Percentiles rank a stretch among this genome's conserved stretches.
These are phyloP conservation scores for Aureobasidium zeae DNA, from an alignment of 2,329 filamentous ascomycete genomes.

Conservation along the genomic window DNA sequence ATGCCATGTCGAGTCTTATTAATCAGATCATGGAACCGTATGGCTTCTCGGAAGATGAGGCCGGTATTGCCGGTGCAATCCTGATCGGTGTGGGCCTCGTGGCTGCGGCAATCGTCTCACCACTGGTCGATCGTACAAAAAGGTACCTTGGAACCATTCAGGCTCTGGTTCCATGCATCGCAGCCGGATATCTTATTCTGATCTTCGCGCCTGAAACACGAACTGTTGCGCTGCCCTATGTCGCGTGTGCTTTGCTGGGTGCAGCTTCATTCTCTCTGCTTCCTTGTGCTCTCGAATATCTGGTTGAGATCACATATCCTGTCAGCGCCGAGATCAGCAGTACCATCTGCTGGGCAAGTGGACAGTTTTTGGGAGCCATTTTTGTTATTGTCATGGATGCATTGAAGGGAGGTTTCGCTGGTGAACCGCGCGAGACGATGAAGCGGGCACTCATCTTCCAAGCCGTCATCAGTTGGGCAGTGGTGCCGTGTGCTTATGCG, in stretches of 20 bases:
- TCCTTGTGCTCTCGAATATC: conserved; percentile 75
- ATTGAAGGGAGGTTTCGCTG: conserved; percentile 43
- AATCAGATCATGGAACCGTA: conserved; percentile 87
- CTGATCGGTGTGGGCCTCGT: conserved; percentile 84
- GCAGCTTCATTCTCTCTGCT: conserved; percentile 71
- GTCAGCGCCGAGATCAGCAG: conserved; percentile 77
- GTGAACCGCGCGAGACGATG: conserved; percentile 51
- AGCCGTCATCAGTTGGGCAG: conserved; percentile 57
- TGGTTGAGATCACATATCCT: conserved; percentile 81
- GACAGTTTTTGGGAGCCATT: conserved; percentile 73
- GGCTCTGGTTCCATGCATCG: conserved; percentile 64
- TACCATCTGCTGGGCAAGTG: conserved; percentile 75
- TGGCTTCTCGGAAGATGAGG: conserved; percentile 70
- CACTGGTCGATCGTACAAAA: conserved; percentile 78
- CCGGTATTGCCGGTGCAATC: conserved; percentile 81
- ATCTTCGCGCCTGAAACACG: conserved; percentile 67
- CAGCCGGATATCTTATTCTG: conserved; percentile 53
- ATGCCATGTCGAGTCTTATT: conserved; percentile 75
- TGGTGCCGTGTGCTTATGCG: conserved; percentile 57
- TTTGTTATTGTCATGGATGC: conserved; percentile 79
- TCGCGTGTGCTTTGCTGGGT: conserved; percentile 66
- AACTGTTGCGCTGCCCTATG: conserved; percentile 58
- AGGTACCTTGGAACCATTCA: conserved; percentile 66
- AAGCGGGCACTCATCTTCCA: conserved; percentile 66
- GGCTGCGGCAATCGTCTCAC: conserved; percentile 63